Base-by-base conservation (phyloP, 1,284 basidiomycete genomes). In the Bjerkandera adusta region DNA sequence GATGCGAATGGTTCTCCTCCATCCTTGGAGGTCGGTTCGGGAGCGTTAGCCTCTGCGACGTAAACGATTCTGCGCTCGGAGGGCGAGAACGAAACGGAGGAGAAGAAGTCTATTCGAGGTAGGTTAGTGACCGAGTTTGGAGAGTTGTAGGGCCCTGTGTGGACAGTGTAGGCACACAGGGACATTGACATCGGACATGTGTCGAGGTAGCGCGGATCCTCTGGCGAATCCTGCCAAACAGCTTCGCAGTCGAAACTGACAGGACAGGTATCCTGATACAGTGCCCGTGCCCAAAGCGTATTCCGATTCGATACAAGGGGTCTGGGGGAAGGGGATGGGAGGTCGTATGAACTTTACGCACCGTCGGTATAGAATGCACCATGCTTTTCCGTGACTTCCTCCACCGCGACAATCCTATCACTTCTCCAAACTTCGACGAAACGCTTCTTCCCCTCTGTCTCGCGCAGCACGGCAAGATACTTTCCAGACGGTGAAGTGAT, bases 361-460 rank as follows among this genome's bases (percentile, higher is more conserved):
- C 85, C 81, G 53, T 86, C 85, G 3, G 72, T 66, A 50, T 82
- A 80, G 55, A 85, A 86, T 2, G 71, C 68, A 0, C 75, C 79
- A 52, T 87, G 83, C 1, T 59, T 55, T 22, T 79, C 72, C 0
- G 81, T 78, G 16, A 87, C 83, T 16, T 87, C 78, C 39, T 71
- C 59, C 0, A 67, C 71, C 0, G 62, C 66, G 38, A 76, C 68
- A 1, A 79, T 50, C 5, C 62, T 57, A 21, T 69, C 62, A 0
- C 67, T 68, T 0, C 64, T 58, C 81, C 83, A 86, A 11, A 89
- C 64, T 60, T 89, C 85, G 0, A 88, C 72, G 39, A 72, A 75
- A 22, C 81, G 71, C 51, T 71, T 75, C 57, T 75, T 76, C 8
- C 38, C 60, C 4, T 47, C 32, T 0, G 58, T 57, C 57, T 80